Conservation (phyloP, 208 protist species). For the Acanthamoeba triangularis region DNA sequence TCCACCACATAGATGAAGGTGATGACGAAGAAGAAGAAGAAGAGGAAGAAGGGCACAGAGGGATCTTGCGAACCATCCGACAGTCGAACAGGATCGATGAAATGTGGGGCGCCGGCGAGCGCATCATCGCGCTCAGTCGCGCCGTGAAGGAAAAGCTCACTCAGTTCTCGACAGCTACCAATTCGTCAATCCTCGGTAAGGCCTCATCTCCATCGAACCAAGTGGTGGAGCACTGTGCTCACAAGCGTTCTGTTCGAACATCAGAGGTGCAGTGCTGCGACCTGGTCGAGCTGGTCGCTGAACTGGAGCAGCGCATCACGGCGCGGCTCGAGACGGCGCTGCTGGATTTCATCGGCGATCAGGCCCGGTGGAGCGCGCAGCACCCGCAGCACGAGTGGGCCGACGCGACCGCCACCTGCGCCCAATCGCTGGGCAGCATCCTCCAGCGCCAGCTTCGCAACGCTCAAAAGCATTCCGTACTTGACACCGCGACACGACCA, state of each 20-base stretch:
- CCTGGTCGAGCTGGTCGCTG: background rate
- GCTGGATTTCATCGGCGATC: background rate
- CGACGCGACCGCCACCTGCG: background rate
- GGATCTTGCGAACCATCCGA: background rate
- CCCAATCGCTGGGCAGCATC: background rate
- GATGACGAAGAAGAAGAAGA: background rate
- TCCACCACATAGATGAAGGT: background rate
- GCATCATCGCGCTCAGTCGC: too few species aligned
- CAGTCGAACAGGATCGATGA: background rate
- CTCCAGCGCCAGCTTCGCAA: background rate
- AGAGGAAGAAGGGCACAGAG: background rate
- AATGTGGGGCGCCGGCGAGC: background rate
- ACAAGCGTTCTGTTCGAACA: too few species aligned
- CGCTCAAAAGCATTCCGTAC: background rate
- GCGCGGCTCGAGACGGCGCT: background rate
- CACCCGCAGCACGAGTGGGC: background rate
- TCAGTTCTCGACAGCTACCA: too few species aligned
- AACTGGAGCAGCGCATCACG: background rate
- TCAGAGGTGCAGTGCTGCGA: background rate
- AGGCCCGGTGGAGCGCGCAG: background rate
- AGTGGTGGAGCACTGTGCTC: too few species aligned
- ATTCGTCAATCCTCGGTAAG: too few species aligned
- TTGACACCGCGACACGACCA: too few species aligned
- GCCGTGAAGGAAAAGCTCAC: too few species aligned
- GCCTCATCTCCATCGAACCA: too few species aligned